Evolutionary conservation across 1,284 basidiomycete genomes (phyloP).

Genomic region (Puccinia novopanici): DNA sequence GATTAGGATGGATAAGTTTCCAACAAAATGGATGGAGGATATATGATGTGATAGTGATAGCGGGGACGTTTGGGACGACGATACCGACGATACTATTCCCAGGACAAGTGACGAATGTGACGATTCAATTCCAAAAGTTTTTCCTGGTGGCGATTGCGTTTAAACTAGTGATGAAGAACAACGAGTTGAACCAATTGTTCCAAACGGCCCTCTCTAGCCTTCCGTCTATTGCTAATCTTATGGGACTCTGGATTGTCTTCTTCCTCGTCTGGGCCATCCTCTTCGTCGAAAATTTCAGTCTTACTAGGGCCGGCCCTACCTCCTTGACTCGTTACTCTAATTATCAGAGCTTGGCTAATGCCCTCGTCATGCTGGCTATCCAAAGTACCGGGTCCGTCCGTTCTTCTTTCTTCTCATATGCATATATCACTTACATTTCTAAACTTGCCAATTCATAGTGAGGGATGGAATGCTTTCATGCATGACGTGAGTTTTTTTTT

Average conservation of each 20-base stretch:
- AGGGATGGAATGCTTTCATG: slow-evolving; percentile 92
- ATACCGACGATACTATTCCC: slow-evolving; percentile 68
- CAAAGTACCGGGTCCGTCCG: slow-evolving; percentile 63
- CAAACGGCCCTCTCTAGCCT: slow-evolving; percentile 89
- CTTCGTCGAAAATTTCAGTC: slow-evolving; percentile 85
- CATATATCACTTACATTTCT: too few relatives aligned
- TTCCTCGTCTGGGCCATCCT: slow-evolving; percentile 92
- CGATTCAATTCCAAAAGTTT: slow-evolving; percentile 80
- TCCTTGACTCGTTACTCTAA: slow-evolving; percentile 73
- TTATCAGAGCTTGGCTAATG: slow-evolving; percentile 76
- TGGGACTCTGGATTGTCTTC: slow-evolving; percentile 84
- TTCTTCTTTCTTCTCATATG: not conserved
- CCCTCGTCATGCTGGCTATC: slow-evolving; percentile 77
- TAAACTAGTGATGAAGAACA: slow-evolving; percentile 88
- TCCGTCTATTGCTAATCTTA: slow-evolving; percentile 80
- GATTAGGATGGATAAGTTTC: slow-evolving; percentile 82
- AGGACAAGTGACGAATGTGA: slow-evolving; percentile 52
- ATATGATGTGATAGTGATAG: slow-evolving; percentile 81
- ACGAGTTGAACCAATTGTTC: slow-evolving; percentile 90
- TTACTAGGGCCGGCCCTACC: slow-evolving; percentile 79
- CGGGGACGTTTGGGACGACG: slow-evolving; percentile 81
- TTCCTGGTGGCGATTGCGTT: slow-evolving; percentile 90
- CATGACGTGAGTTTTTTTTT: slow-evolving; percentile 69
- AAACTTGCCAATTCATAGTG: slow-evolving; percentile 62
- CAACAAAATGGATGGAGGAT: slow-evolving; percentile 79